These are phyloP conservation scores for Diatrype stigma DNA, from an alignment of 2,329 filamentous ascomycete species.

Conservation along the genomic window DNA sequence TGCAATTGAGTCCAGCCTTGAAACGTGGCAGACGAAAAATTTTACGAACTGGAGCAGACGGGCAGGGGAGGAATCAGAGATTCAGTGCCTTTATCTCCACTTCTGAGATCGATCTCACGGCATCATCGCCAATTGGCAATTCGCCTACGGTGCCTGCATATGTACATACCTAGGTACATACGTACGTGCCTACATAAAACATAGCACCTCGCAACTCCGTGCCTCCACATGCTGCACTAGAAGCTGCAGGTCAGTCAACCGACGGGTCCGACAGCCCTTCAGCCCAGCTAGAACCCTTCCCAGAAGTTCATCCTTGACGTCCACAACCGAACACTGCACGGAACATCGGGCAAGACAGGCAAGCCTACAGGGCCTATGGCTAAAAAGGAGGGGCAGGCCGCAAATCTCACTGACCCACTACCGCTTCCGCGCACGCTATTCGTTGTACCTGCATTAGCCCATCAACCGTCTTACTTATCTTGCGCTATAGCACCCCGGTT, in stretches of 20 bases:
- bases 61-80: background rate
- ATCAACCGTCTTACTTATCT: background rate
- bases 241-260: background rate
- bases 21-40: background rate
- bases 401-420: background rate
- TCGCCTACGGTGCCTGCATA: no score
- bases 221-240: background rate
- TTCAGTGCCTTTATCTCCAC: background rate
- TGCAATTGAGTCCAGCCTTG: background rate
- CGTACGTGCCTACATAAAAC: no score
- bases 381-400: background rate
- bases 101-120: background rate
- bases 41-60: background rate
- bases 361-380: background rate
- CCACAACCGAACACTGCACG: background rate
- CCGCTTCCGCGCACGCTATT: background rate
- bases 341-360: background rate
- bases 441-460: conserved; percentile 1
- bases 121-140: background rate
- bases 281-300: background rate
- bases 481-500: background rate
- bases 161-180: no score
- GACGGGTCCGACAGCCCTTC: background rate
- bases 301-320: background rate
- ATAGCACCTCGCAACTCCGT: no score